These are phyloP conservation scores for Pyricularia sp. DNA, from an alignment of 2,329 filamentous ascomycete genomes.

Conservation along the genomic window DNA sequence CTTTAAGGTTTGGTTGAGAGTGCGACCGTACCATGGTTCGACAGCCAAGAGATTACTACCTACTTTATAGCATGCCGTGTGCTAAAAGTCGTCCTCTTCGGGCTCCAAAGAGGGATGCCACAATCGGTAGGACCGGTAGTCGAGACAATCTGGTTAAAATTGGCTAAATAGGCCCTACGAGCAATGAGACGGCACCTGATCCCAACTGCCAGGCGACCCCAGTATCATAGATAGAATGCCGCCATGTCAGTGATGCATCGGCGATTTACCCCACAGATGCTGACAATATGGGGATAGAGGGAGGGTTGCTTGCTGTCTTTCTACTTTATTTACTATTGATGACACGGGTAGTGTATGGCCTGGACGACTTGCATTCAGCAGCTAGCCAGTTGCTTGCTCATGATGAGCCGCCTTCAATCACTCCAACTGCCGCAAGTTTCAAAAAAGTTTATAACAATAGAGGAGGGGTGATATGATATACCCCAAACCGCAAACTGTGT, in stretches of 20 bases:
- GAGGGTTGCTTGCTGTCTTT: not conserved
- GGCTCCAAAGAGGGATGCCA: not conserved
- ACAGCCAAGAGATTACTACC: not conserved
- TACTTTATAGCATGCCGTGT: not conserved
- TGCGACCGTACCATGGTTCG: not conserved
- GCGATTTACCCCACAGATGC: not conserved
- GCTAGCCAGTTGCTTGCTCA: no score
- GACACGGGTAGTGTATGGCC: not conserved
- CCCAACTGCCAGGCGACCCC: not conserved
- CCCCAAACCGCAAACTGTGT: not conserved
- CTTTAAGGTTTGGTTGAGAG: not conserved
- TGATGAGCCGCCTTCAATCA: not conserved
- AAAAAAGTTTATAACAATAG: not conserved
- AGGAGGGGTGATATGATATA: not conserved
- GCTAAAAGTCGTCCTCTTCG: not conserved
- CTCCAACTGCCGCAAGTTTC: not conserved
- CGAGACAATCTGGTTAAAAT: constrained; percentile 3
- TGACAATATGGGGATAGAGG: not conserved
- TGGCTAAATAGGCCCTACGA: constrained; percentile 2
- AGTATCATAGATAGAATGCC: not conserved
- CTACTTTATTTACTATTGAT: not conserved
- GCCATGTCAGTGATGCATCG: not conserved
- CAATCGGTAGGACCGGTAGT: constrained; percentile 1
- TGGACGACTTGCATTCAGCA: not conserved
- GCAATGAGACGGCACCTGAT: not conserved